A percentile compares a stretch with the other conserved stretches of the same genome.
Evolutionary conservation across 2,329 filamentous ascomycete species (phyloP).

Genomic region (Ophiostoma tasmaniense): DNA sequence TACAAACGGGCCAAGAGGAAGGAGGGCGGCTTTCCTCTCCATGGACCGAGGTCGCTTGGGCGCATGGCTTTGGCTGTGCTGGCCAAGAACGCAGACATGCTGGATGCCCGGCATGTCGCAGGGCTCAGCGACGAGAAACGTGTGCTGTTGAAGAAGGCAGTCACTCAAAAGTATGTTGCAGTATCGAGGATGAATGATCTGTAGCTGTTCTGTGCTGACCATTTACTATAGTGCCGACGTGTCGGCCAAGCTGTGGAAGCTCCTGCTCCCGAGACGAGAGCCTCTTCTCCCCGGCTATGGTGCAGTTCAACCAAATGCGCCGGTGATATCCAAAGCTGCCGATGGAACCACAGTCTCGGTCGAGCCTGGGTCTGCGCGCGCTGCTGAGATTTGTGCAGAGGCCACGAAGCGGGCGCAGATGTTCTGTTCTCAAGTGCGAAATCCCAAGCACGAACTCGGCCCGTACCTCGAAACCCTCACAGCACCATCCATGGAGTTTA

Average conservation of each 20-base stretch:
- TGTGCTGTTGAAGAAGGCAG: not conserved
- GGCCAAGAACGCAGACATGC: not conserved
- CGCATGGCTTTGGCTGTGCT: conserved; percentile 16
- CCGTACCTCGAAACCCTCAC: conserved; percentile 11
- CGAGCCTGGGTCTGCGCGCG: not conserved
- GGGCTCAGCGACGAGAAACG: conserved; percentile 8
- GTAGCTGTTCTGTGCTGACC: not conserved
- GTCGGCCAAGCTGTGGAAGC: not conserved
- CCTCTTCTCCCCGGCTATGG: not conserved
- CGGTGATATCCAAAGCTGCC: not conserved
- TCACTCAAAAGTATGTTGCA: conserved; percentile 3
- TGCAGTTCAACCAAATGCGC: not conserved
- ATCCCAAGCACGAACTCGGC: not conserved
- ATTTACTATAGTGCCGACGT: not conserved
- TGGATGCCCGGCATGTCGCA: conserved; percentile 7
- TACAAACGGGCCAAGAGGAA: not conserved
- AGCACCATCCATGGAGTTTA: conserved; percentile 22
- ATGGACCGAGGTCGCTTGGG: conserved; percentile 12
- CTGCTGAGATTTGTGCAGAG: not conserved
- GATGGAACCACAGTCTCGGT: not conserved
- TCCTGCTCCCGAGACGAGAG: not conserved
- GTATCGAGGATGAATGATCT: too few relatives aligned
- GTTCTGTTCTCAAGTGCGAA: conserved; percentile 6
- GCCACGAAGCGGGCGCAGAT: not conserved
- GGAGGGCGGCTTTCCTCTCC: not conserved